Evolutionary conservation across 2,329 filamentous ascomycete species (phyloP).

Genomic region (Arthroderma sp.): DNA sequence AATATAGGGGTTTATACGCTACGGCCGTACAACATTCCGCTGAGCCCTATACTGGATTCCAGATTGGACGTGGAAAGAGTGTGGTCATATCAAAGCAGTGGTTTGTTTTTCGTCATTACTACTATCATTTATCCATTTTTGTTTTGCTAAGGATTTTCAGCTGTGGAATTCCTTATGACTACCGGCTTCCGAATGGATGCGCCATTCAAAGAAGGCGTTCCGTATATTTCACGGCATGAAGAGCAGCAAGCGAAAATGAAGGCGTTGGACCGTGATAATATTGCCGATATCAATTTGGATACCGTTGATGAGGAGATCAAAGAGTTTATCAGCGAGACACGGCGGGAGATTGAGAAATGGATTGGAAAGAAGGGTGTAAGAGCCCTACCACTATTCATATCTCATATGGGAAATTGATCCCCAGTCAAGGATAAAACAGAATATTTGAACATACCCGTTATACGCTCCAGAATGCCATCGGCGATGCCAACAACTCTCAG

Average conservation of each 20-base stretch:
- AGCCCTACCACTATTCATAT: conserved; percentile 1
- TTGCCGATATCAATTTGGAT: conserved; percentile 37
- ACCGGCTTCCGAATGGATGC: conserved; percentile 46
- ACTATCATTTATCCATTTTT: not conserved
- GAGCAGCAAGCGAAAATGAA: conserved; percentile 36
- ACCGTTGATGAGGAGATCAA: conserved; percentile 40
- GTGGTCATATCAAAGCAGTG: conserved; percentile 44
- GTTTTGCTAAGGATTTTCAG: conserved; percentile 19
- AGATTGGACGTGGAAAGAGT: conserved; percentile 47
- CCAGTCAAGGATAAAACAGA: conserved; percentile 12
- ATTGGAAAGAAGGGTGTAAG: conserved; percentile 17
- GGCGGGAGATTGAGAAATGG: conserved; percentile 37
- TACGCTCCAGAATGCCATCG: conserved; percentile 9
- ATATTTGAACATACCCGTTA: conserved; percentile 35
- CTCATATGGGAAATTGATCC: not conserved
- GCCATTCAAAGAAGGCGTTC: conserved; percentile 44
- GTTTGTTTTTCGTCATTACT: conserved; percentile 18
- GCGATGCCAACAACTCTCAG: conserved; percentile 28
- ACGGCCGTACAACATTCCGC: conserved; percentile 51
- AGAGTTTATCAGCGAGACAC: conserved; percentile 36
- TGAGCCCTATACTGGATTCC: conserved; percentile 43
- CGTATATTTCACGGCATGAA: conserved; percentile 50
- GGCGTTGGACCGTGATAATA: conserved; percentile 12
- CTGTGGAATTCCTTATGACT: conserved; percentile 47
- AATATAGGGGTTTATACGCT: conserved; percentile 39